Evolutionary conservation across 176 grass and related monocot species (phyloP), one percentile per base, ranked within the genome.

Genomic region (Paspalum vaginatum): DNA sequence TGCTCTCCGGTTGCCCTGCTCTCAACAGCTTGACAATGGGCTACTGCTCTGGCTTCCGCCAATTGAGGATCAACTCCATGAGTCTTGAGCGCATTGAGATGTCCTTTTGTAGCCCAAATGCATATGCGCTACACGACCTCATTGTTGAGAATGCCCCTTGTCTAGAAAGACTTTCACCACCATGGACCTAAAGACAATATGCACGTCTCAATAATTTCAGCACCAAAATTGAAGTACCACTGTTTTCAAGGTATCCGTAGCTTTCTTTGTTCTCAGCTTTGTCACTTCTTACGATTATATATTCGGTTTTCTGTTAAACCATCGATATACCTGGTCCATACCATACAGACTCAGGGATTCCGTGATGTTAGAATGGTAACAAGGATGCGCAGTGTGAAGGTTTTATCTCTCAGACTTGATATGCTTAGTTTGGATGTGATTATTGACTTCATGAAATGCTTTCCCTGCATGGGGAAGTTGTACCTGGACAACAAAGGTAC

Each of bases 171-270:
- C n/a, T n/a, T n/a, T n/a, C n/a, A n/a, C n/a, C n/a, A n/a, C n/a
- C n/a, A n/a, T n/a, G n/a, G n/a, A 20, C 15, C 27, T 10, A 3
- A 9, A 38, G 61, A 63, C 12, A 38, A 8, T 14, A 16, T 38
- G 6, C 5, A 63, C 5, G 16, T 63, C 27, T 16, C 27, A 7
- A 63, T 63, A 63, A 63, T 63, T 63, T 63, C 27, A 3, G 61
- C 61, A 63, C 61, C 27, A 63, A 63, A 63, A 63, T 27, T 63
- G 61, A 63, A 38, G 61, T 24, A 61, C 24, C 58, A 61, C 58
- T 27, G 2, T 50, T 50, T 70, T 70, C 50, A 15, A 70, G 68
- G 45, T 70, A 26, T 9, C 0, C 1, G 0, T 4, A 0, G 12
- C 61, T 17, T 63, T 39, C 27, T 63, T 63, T 16, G 6, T 63